These are phyloP conservation scores for Aurifilum marmelostoma DNA, from an alignment of 2,329 filamentous ascomycete species.

Conservation along the genomic window DNA sequence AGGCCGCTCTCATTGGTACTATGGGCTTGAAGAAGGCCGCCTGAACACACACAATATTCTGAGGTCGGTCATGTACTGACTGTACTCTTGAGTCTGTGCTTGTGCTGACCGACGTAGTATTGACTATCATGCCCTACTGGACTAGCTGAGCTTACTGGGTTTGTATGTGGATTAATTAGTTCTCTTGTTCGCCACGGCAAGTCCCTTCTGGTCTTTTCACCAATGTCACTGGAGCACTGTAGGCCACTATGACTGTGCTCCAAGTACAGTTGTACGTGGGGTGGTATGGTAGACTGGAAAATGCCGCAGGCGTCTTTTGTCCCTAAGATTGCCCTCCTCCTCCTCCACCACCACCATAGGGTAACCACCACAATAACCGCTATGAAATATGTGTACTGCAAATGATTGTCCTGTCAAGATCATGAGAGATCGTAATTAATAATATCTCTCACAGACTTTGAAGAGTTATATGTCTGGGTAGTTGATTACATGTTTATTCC, in stretches of 20 bases:
- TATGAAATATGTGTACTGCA: too few species aligned
- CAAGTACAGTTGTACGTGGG: not conserved
- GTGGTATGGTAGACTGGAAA: not conserved
- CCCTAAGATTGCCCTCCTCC: too few species aligned
- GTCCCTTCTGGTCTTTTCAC: not conserved
- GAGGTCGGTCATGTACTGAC: not conserved
- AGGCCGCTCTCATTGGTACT: not conserved
- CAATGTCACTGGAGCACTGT: not conserved
- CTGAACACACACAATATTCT: not conserved
- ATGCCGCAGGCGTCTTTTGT: too few species aligned
- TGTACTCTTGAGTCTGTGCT: too few species aligned
- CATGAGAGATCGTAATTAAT: too few species aligned
- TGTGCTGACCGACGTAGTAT: not conserved
- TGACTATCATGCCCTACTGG: not conserved
- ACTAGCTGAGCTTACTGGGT: not conserved
- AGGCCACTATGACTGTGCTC: not conserved
- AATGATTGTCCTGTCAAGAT: too few species aligned
- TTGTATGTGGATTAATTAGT: not conserved
- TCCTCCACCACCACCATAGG: too few species aligned
- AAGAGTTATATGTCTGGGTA: too few species aligned
- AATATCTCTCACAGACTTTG: too few species aligned
- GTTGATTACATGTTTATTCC: too few species aligned
- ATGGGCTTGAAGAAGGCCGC: too few species aligned
- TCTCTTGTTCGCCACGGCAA: not conserved
- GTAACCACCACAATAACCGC: too few species aligned